These are phyloP conservation scores for Ophiobolus disseminans DNA, from an alignment of 2,329 filamentous ascomycete genomes.

Conservation along the genomic window DNA sequence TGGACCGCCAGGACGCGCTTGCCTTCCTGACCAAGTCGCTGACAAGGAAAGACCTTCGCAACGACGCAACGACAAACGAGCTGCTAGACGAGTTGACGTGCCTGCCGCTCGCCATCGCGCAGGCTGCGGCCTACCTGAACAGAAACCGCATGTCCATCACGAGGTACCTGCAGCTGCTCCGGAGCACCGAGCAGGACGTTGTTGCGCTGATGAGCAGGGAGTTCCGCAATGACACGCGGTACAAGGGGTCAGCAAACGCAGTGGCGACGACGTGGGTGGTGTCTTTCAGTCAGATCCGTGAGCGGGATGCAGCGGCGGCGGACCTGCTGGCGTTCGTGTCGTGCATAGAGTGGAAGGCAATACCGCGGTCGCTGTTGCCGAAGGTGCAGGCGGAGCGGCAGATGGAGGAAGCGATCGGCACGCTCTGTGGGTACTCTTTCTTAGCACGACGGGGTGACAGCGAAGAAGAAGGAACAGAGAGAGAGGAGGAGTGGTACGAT, in stretches of 20 bases:
- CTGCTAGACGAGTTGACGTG: conserved; percentile 40
- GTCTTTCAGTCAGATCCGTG: conserved; percentile 48
- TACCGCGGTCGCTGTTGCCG: conserved; percentile 24
- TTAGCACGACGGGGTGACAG: conserved; percentile 12
- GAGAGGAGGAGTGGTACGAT: conserved; percentile 9
- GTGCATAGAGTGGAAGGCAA: conserved; percentile 21
- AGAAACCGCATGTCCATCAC: conserved; percentile 24
- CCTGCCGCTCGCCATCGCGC: conserved; percentile 38
- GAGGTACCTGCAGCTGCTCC: conserved; percentile 48
- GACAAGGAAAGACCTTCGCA: no score
- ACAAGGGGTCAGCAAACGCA: conserved; percentile 46
- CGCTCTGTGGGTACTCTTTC: conserved; percentile 32
- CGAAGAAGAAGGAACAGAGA: conserved; percentile 11
- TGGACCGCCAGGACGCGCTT: conserved; percentile 6
- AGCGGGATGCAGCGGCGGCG: conserved; percentile 41
- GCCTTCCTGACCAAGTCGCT: conserved; percentile 17
- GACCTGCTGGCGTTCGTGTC: conserved; percentile 47
- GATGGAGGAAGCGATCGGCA: conserved; percentile 29
- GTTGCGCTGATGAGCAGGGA: conserved; percentile 47
- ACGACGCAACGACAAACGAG: neutral
- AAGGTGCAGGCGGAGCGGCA: conserved; percentile 3
- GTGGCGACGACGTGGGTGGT: conserved; percentile 54
- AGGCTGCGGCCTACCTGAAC: conserved; percentile 34
- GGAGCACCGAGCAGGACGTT: conserved; percentile 40
- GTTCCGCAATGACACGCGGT: conserved; percentile 50